Conservation (phyloP, 1,284 basidiomycete species). For the Mycosarcoma maydis region DNA sequence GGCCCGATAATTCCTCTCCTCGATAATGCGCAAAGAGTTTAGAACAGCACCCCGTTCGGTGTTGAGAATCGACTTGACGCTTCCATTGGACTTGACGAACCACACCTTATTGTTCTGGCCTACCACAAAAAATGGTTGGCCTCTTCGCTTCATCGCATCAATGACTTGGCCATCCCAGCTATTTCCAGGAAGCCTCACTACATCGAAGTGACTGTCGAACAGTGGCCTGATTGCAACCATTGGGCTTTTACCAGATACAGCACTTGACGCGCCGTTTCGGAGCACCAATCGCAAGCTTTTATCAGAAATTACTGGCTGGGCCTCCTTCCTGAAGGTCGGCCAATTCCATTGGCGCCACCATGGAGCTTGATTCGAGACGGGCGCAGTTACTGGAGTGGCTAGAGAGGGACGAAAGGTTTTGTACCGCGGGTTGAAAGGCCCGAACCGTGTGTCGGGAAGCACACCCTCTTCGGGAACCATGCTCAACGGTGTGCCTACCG, state of each 20-base stretch:
- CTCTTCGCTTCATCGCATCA: background rate
- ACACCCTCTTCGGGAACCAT: no score
- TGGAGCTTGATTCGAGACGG: background rate
- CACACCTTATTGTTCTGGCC: background rate
- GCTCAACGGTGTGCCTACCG: no score
- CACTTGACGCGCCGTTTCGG: background rate
- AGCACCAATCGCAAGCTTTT: background rate
- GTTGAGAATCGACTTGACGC: background rate
- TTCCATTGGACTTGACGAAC: background rate
- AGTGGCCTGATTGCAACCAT: background rate
- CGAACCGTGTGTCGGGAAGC: no score
- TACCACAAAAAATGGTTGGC: background rate
- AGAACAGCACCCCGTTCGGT: background rate
- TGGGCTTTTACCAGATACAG: background rate
- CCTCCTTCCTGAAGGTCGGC: background rate
- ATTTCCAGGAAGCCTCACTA: slow-evolving; percentile 11
- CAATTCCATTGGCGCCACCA: background rate
- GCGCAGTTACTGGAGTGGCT: no score
- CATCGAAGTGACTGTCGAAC: background rate
- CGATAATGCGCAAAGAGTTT: background rate
- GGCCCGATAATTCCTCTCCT: background rate
- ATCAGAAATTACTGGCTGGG: background rate
- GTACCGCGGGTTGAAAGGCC: no score
- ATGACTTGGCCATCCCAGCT: slow-evolving; percentile 3
- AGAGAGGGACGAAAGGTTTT: no score